Evolutionary conservation across 768 basidiomycete genomes (phyloP), one percentile per base, ranked within the genome.

Genomic region (Suillus alpinus): DNA sequence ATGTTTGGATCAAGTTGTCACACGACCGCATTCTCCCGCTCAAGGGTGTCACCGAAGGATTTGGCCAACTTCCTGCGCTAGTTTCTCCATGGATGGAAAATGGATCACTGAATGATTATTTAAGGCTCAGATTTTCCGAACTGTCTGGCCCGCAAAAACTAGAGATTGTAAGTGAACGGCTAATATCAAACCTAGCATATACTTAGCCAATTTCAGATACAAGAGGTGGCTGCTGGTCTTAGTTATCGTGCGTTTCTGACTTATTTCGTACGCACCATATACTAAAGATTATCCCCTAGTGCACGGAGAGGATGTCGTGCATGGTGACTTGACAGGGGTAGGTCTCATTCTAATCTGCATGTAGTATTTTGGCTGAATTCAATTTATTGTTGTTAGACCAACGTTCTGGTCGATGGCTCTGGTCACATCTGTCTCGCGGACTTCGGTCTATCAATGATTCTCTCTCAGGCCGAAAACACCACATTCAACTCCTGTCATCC

Each of bases 251-350:
- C n/a, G 51, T 55, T 32, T 29, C n/a, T 32, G 6, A 31, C 2
- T 3, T 32, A 32, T 32, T 32, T 32, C 7, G 32, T 7, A 32
- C 32, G 32, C 32, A 32, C 32, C 32, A 32, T 32, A 32, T 32
- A 32, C 32, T 32, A 34, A 41, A 52, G 6, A 20, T 6, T 34
- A 32, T 32, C 32, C 32, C n/a, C 32, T 32, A 32, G 32, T 32
- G 32, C 32, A 32, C 7, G 6, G 32, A 5, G 32, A 32, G 7
- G 32, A 6, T 32, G 32, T 32, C 32, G 32, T 32, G 32, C 32
- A 32, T 32, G 80, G 80, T 0, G 80, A 83, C 55, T 68, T 82
- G 34, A 79, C 78, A 60, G 80, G 76, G n/a, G 80, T 80, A 55
- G 51, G 68, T 66, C 41, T 34, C 4, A 13, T 29, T 5, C 3